These are phyloP conservation scores for Exophiala aquamarina DNA, from an alignment of 2,329 filamentous ascomycete genomes.

Conservation along the genomic window DNA sequence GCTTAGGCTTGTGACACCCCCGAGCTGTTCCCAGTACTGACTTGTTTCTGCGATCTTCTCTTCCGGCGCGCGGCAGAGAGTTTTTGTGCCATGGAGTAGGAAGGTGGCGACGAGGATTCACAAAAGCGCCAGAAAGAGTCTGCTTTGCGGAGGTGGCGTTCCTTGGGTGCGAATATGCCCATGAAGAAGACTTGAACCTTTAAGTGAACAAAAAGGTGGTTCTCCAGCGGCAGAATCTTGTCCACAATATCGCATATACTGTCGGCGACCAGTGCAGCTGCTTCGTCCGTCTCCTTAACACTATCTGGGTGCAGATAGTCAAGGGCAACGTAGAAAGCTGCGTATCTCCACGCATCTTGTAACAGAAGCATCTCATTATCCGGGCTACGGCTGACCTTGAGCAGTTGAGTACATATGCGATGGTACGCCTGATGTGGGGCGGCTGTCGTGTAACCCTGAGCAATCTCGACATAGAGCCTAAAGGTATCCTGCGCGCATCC, in stretches of 20 bases:
- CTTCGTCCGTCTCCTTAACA: neutral
- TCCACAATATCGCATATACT: slow-evolving; percentile 2
- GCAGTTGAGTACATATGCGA: neutral
- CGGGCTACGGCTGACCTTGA: neutral
- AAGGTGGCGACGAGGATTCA: neutral
- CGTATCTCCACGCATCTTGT: slow-evolving; percentile 4
- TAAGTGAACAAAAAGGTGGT: neutral
- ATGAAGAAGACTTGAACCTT: slow-evolving; percentile 2
- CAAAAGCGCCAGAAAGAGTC: slow-evolving; percentile 1
- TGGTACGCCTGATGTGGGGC: slow-evolving; percentile 1
- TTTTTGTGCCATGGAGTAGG: slow-evolving; percentile 2
- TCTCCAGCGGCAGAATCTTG: neutral
- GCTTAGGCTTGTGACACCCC: neutral
- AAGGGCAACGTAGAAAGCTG: slow-evolving; percentile 1
- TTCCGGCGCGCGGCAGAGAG: neutral
- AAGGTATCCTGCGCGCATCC: slow-evolving; percentile 6
- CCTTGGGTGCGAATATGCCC: slow-evolving; percentile 1
- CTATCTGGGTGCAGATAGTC: slow-evolving; percentile 2
- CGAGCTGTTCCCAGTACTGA: too few relatives aligned
- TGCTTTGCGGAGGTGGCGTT: neutral
- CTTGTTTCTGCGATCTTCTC: neutral
- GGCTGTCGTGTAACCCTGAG: slow-evolving; percentile 2
- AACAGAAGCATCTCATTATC: slow-evolving; percentile 1
- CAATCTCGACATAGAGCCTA: slow-evolving; percentile 4
- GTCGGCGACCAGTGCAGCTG: slow-evolving; percentile 1